Conservation (phyloP, 495 filamentous ascomycete genomes). For the Penicillium roqueforti region DNA sequence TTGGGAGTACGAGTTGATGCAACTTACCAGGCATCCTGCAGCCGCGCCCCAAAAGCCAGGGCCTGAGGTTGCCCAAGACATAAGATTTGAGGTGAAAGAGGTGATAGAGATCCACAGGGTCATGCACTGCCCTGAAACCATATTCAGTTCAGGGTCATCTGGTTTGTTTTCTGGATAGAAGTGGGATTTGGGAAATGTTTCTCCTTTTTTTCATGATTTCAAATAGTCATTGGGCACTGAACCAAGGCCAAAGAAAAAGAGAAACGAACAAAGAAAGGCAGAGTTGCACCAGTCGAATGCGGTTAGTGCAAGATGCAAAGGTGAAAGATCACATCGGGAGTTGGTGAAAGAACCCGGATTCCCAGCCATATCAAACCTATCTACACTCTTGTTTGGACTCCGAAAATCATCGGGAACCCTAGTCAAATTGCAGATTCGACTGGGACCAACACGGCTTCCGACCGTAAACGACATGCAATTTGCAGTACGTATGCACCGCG, state of each 20-base stretch:
- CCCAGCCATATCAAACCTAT: not conserved
- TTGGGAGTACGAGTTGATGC: constrained; percentile 14
- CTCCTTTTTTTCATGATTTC: not conserved
- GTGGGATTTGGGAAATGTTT: not conserved
- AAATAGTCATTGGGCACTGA: not conserved
- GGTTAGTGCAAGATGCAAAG: not conserved
- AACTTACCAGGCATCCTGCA: constrained; percentile 26
- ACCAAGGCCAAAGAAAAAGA: not conserved
- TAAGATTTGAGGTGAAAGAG: constrained; percentile 6
- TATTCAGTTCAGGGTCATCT: constrained; percentile 7
- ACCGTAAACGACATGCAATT: constrained; percentile 33
- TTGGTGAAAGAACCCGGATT: too few species aligned
- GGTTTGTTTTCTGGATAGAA: not conserved
- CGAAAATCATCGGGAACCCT: not conserved
- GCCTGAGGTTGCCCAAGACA: constrained; percentile 10
- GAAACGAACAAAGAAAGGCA: not conserved
- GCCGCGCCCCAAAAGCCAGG: constrained; percentile 13
- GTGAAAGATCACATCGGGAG: not conserved
- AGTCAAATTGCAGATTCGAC: constrained; percentile 15
- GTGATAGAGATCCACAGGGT: constrained; percentile 1
- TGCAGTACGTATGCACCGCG: constrained; percentile 45
- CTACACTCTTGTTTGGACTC: not conserved
- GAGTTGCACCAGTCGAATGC: not conserved
- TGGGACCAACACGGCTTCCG: constrained; percentile 21
- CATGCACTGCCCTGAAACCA: constrained; percentile 9